Evolutionary conservation across 2,329 filamentous ascomycete species (phyloP), one percentile per base, ranked within the genome.

Genomic region (Penicillium sclerotiorum): DNA sequence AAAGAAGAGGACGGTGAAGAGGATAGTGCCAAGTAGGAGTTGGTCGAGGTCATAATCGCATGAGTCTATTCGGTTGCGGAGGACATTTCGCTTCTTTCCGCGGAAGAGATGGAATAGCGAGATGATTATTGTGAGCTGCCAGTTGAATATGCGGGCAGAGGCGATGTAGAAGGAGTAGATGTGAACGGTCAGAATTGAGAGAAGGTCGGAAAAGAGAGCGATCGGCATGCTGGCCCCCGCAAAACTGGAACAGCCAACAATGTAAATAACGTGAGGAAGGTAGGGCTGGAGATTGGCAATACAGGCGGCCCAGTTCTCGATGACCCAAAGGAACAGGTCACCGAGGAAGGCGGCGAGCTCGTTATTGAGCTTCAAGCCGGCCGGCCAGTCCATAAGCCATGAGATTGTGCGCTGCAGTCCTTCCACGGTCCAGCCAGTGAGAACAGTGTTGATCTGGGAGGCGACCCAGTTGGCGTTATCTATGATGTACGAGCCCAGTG

Each of bases 31-130:
- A 7, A 99, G 86, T 6, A 99, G 85, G 4, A 99, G 83, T 73
- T 99, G 95, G 68, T 99, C 94, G 20, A 99, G 82, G 68, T 97
- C 94, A 73, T 99, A 99, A 74, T 97, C 94, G 78, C 94, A 99
- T 39, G 92, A 96, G 69, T 99, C 94, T 64, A 99, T 97, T 73
- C 94, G 91, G 66, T 96, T 96, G 54, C 95, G 88, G 18, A 99
- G 82, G 13, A 99, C 88, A 61, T 99, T 99, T 67, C 95, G 88
- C 72, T 99, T 99, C 77, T 96, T 97, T 50, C 94, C 95, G 25
- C 93, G 89, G 68, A 99, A 99, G 8, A 99, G 85, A 69, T 99
- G 95, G 72, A 99, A 99, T n/a, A 99, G 84, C 9, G 93, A 97
- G 58, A 93, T 87, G 57, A 99, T 87, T 55, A 99, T 97, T 3